Base-by-base conservation (phyloP, 140 eudicot genomes). In the Anethum foeniculum region DNA sequence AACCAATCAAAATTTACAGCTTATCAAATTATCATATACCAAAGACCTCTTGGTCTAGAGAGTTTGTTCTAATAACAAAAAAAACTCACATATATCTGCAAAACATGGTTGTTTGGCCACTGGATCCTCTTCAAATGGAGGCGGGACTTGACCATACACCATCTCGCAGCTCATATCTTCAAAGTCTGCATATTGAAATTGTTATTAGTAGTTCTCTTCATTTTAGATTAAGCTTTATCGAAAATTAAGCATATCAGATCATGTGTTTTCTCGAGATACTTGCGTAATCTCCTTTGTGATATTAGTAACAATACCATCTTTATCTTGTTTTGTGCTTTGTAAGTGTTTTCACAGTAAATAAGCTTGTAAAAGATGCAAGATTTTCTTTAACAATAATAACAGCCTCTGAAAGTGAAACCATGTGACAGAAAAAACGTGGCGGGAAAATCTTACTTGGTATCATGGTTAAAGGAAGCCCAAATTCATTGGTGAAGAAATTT, bases 81-180 rank as follows among this genome's bases (percentile, higher is more conserved):
- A 14, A 34, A 85, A 85, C 96, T 89, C 88, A 95, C 99, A 95
- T 77, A 95, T 75, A 71, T 92, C 88, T 1, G 86, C 80, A 23
- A 84, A 89, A 88, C 99, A 95, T 46, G 99, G 91, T 68, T 95
- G 96, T 79, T 88, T 88, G 77, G 95, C 84, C 64, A 84, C 96
- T 8, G 97, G 93, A 84, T 95, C 99, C 74, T 92, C 95, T 81
- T 92, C 97, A 81, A 95, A 92, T 38, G 93, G 78, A 0, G 99
- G 99, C 21, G 99, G 99, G 79, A 85, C 84, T 86, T 92, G 99
- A 51, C 99, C 99, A 62, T 95, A 95, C 64, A 90, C 90, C 99
- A 95, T 95, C 77, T 95, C 99, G 62, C 99, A 95, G 82, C 99
- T 95, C 99, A 95, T 95, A 68, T 95, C 99, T 85, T 95, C 99